phyloP scores from a whole-genome alignment of 768 basidiomycete genomes.

The Boletus speciosus region DNA sequence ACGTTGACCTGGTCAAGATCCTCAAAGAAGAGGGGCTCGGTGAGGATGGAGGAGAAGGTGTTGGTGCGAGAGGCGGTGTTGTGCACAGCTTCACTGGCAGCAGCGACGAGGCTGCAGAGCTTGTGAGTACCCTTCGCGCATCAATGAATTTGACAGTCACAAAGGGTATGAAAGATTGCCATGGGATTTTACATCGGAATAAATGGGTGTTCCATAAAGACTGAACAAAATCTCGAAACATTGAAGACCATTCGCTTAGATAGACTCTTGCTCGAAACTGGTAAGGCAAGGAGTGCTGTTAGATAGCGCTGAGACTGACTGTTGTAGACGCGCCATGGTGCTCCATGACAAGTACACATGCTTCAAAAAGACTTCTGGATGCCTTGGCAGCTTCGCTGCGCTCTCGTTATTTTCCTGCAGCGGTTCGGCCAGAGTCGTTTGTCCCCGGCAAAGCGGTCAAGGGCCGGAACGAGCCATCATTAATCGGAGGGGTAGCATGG shows the following conservation, averaged over 20 bases:
- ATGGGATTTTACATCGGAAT: conserved; percentile 64
- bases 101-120: conserved; percentile 55
- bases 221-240: conserved; percentile 56
- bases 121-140: conserved; percentile 44
- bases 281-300: conserved; percentile 32
- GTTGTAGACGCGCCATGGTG: conserved; percentile 68
- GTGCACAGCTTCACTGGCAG: conserved; percentile 83
- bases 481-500: conserved; percentile 71
- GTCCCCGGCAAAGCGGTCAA: conserved; percentile 60
- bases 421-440: conserved; percentile 57
- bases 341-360: conserved; percentile 62
- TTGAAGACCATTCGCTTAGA: conserved; percentile 56
- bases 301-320: neutral
- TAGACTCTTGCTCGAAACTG: conserved; percentile 70
- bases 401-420: conserved; percentile 47
- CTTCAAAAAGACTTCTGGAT: conserved; percentile 50
- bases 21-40: conserved; percentile 65
- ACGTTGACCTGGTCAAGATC: conserved; percentile 62
- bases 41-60: conserved; percentile 47
- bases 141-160: neutral
- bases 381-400: conserved; percentile 46
- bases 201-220: conserved; percentile 79
- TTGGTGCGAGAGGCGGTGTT: conserved; percentile 68
- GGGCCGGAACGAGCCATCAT: conserved; percentile 70
- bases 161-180: conserved; percentile 43